Evolutionary conservation across 176 grass and related monocot species (phyloP).

Genomic region (Coix lacrymajobi): DNA sequence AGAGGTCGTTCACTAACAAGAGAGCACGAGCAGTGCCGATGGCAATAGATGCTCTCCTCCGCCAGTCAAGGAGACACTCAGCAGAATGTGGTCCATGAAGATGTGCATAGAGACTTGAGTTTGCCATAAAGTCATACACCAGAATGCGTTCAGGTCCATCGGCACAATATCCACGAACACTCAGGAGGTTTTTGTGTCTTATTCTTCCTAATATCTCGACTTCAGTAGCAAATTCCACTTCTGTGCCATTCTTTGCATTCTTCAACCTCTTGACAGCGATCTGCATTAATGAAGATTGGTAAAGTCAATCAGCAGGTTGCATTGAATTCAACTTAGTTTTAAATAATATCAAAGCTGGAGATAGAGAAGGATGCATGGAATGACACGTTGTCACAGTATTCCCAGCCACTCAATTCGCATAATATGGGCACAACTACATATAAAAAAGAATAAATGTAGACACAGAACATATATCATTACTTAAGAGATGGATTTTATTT

Average conservation of each 20-base stretch:
- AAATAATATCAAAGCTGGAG: slow-evolving; percentile 3
- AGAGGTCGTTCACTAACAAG: slow-evolving; percentile 36
- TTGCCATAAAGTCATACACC: slow-evolving; percentile 76
- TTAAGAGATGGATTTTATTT: background rate
- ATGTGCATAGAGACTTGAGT: slow-evolving; percentile 65
- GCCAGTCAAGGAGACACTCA: slow-evolving; percentile 77
- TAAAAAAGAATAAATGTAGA: background rate
- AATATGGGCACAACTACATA: background rate
- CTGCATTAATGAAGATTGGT: slow-evolving; percentile 32
- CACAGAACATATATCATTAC: background rate
- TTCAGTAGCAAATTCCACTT: slow-evolving; percentile 71
- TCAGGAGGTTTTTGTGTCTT: slow-evolving; percentile 81
- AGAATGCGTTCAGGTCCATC: slow-evolving; percentile 73
- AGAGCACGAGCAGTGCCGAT: slow-evolving; percentile 57
- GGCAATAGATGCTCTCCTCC: slow-evolving; percentile 58
- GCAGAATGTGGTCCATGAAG: slow-evolving; percentile 65
- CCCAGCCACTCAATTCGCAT: background rate
- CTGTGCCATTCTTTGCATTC: slow-evolving; percentile 43
- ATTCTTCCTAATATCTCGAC: slow-evolving; percentile 60
- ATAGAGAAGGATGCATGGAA: background rate
- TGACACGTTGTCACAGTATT: background rate
- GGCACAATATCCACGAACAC: slow-evolving; percentile 66
- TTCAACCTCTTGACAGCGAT: slow-evolving; percentile 86
- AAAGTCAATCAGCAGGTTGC: slow-evolving; percentile 1
- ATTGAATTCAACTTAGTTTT: background rate